Percentiles rank a stretch among this genome's conserved stretches.
Evolutionary conservation across 768 basidiomycete species (phyloP).

Genomic region (Boletus vermiculosoides): DNA sequence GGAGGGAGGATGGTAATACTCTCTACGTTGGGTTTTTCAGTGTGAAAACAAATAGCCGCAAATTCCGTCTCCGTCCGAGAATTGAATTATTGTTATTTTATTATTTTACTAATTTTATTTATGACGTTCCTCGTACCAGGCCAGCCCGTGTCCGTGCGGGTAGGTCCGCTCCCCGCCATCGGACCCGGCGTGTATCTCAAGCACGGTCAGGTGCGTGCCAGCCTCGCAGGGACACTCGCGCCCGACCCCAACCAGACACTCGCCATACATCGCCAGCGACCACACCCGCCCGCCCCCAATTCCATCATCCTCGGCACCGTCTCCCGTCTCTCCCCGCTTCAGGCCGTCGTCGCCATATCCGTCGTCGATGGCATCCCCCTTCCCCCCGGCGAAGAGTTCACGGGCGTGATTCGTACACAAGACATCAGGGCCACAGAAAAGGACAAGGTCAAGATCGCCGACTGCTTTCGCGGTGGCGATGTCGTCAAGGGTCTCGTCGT

Average conservation of each 20-base stretch:
- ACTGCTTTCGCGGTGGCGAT: constrained; percentile 91
- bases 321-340: constrained; percentile 77
- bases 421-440: constrained; percentile 91
- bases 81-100: constrained; percentile 3
- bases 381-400: constrained; percentile 83
- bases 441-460: constrained; percentile 83
- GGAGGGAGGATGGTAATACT: constrained; percentile 8
- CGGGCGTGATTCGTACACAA: constrained; percentile 82
- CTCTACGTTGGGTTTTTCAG: constrained; percentile 24
- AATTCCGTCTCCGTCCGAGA: constrained; percentile 25
- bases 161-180: constrained; percentile 53
- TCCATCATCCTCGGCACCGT: constrained; percentile 82
- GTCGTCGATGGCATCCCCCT: constrained; percentile 86
- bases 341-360: constrained; percentile 80
- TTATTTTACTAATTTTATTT: background rate
- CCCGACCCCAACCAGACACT: constrained; percentile 44
- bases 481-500: constrained; percentile 87
- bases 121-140: constrained; percentile 64
- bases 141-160: constrained; percentile 64
- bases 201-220: constrained; percentile 65
- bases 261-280: constrained; percentile 62
- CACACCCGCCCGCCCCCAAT: constrained; percentile 70
- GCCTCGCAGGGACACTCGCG: constrained; percentile 63
- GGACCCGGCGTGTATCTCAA: constrained; percentile 67
- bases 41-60: constrained; percentile 26